Base-by-base conservation (phyloP, 352 stramenopile genomes). In the Pythium folliculosum region DNA sequence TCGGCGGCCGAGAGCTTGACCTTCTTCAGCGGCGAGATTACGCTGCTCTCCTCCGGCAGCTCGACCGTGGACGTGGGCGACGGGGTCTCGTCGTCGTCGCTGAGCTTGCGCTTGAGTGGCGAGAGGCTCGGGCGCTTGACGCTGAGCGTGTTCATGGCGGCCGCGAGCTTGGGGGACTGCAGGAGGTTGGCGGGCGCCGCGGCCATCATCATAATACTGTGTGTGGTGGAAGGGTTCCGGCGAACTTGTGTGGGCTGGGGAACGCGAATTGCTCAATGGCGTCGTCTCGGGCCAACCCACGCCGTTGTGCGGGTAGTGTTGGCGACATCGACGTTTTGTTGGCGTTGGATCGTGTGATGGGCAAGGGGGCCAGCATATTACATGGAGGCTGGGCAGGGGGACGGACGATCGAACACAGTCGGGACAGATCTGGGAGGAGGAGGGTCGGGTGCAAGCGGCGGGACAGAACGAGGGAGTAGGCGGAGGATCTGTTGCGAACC, bases 81-180 rank as follows among this genome's bases (percentile, higher is more conserved):
- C 0, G 55, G 27, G 3, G 58, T 60, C 38, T 70, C 63, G 12
- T 71, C 64, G 38, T 54, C 49, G 25, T 63, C 30, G 65, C 73
- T 82, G 22, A 77, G 63, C 67, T 85, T 86, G 68, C 80, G 80
- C 76, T 88, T 88, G 52, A 75, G 64, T 48, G 71, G 71, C 37
- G 76, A 72, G 23, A 88, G 38, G 52, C 44, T 73, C 22, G 76
- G 77, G 19, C 77, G 77, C 67, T 81, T 81, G 66, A 77, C 65
- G 10, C 70, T 78, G 19, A 84, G 65, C 50, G 65, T 50, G 52
- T 61, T 63, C 40, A 59, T 23, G 58, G 70, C 60, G 43, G 64
- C 47, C n/a, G 54, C 49, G 38, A 61, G 53, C 60, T 77, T 59
- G 32, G 76, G 57, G 40, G 67, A 76, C 37, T 70, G 63, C 27